Evolutionary conservation across 441 rosid species (phyloP), one percentile per base, ranked within the genome.

Genomic region (Isatis lusitanica): DNA sequence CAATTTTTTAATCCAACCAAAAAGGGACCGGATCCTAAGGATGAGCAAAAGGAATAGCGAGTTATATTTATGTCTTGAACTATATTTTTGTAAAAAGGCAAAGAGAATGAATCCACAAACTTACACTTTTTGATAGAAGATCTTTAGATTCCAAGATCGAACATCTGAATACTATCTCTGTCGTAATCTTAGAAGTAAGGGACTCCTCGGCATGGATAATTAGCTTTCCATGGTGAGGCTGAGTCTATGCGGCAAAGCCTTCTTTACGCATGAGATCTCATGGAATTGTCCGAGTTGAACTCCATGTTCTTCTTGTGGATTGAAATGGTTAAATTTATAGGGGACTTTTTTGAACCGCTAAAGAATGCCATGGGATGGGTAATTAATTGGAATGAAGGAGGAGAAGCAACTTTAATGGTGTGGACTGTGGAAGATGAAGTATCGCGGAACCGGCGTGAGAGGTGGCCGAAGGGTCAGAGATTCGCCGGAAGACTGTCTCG

Each of bases 141-240:
- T 90, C 92, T 80, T 87, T 90, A 18, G 86, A 84, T 73, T 91
- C 98, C 84, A 94, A 81, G 75, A 84, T 87, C 5, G 83, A 83
- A 78, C 98, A 94, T 79, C 85, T 88, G 55, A 94, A 83, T 47
- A 66, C 83, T 76, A 94, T 79, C 87, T 94, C 93, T 51, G 83
- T 79, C 6, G 87, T 71, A 73, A 83, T 84, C 82, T 87, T 94
- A 48, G 96, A 94, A 76, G 80, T 83, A 78, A 84, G 73, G 60
- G 82, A 85, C 79, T 94, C 98, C 86, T 91, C 98, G 39, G 97
- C 96, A 83, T 82, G 96, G 66, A 94, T 85, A 61, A 81, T 80
- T 60, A 94, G 88, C 81, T 86, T 89, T 26, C 97, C 97, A 68
- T 64, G 15, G 53, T 50, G 83, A 28, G 82, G 74, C 67, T 46